Evolutionary conservation across 2,329 filamentous ascomycete species (phyloP).

Genomic region (Trichoderma arundinaceum): DNA sequence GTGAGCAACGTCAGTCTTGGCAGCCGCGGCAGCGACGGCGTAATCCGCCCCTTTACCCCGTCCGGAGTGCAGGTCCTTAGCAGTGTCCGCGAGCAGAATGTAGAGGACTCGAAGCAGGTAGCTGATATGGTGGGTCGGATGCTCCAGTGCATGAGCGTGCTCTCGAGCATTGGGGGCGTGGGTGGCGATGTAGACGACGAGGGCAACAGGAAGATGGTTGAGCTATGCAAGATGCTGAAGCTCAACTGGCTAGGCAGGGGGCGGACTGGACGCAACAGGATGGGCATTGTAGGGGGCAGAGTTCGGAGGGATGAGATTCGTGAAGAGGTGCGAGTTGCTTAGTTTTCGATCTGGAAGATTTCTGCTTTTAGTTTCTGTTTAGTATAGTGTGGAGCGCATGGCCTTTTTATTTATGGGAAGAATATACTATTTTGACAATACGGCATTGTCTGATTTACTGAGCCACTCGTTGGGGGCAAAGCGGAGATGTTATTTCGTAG

Average conservation of each 20-base stretch:
- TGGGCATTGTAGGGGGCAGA: conserved; percentile 81
- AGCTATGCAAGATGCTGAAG: conserved; percentile 85
- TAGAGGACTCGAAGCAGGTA: conserved; percentile 75
- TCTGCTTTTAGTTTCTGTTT: neutral
- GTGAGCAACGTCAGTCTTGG: conserved; percentile 82
- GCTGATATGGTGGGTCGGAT: conserved; percentile 95
- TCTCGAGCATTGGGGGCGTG: conserved; percentile 72
- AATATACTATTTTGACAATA: neutral
- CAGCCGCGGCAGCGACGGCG: conserved; percentile 53
- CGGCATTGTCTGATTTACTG: neutral
- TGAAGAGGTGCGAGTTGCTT: conserved; percentile 51
- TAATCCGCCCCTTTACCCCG: conserved; percentile 59
- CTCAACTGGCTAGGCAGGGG: conserved; percentile 96
- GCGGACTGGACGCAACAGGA: conserved; percentile 83
- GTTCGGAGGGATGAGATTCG: conserved; percentile 54
- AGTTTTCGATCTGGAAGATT: neutral
- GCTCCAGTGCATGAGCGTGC: conserved; percentile 93
- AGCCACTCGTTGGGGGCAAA: neutral
- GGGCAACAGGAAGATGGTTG: conserved; percentile 77
- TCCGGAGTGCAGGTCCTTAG: conserved; percentile 47
- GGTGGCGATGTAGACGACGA: conserved; percentile 68
- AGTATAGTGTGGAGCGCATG: neutral
- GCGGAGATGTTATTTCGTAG: neutral
- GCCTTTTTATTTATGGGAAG: neutral
- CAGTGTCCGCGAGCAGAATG: conserved; percentile 62